phyloP scores from a whole-genome alignment of 768 basidiomycete species.

The Amanita thiersii region DNA sequence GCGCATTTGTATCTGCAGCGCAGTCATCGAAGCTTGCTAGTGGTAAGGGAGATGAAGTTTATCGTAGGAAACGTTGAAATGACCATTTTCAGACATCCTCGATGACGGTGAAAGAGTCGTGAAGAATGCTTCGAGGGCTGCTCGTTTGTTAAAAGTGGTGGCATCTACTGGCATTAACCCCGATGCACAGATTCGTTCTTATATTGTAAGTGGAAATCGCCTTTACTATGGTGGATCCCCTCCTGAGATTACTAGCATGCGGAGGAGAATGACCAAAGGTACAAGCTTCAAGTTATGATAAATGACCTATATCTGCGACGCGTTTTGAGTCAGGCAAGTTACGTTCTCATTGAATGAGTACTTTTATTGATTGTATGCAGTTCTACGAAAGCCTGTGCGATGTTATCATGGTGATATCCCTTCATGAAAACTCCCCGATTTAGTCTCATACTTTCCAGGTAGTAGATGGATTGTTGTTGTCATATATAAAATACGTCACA shows the following conservation, averaged over 20 bases:
- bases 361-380: background rate
- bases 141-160: background rate
- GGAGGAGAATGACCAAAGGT: background rate
- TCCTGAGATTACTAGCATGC: background rate
- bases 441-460: background rate
- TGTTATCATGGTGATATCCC: slow-evolving; percentile 3
- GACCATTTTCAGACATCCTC: slow-evolving; percentile 3
- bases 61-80: too few relatives aligned
- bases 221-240: background rate
- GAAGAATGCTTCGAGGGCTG: slow-evolving; percentile 2
- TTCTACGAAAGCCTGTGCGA: slow-evolving; percentile 7
- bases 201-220: background rate
- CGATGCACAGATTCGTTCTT: background rate
- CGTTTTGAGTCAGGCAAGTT: background rate
- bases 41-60: background rate
- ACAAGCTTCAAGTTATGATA: background rate
- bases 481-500: background rate
- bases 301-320: slow-evolving; percentile 2
- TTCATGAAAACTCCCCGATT: background rate
- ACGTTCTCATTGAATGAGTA: background rate
- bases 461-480: slow-evolving; percentile 1
- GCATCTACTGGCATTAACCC: background rate
- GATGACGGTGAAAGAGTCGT: background rate
- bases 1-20: background rate
- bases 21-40: slow-evolving; percentile 2